Percentiles rank a stretch among this genome's conserved stretches.
Conservation (phyloP, 2,329 filamentous ascomycete genomes). For the Teratosphaeria epicoccoides region DNA sequence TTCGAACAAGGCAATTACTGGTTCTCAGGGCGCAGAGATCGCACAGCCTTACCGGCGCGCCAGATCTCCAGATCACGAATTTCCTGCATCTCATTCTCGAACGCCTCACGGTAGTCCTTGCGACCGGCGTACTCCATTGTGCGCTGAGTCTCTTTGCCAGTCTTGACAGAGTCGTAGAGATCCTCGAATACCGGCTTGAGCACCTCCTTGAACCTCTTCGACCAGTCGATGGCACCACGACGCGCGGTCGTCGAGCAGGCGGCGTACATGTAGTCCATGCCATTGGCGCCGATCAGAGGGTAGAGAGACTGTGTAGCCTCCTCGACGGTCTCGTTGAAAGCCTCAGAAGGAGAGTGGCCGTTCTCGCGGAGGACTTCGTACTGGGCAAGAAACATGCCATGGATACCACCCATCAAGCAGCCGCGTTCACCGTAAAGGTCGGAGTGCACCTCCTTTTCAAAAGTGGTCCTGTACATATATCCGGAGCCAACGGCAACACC, state of each 20-base stretch:
- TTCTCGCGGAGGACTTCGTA: slow-evolving; percentile 99
- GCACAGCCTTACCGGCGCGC: slow-evolving; percentile 95
- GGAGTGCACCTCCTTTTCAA: slow-evolving; percentile 99
- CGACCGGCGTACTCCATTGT: slow-evolving; percentile 96
- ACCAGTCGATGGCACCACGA: slow-evolving; percentile 98
- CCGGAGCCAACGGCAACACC: slow-evolving; percentile 94
- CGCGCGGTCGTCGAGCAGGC: slow-evolving; percentile 98
- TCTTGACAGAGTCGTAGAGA: slow-evolving; percentile 85
- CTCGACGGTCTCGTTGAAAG: slow-evolving; percentile 99
- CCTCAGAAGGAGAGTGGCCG: slow-evolving; percentile 93
- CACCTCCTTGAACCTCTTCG: slow-evolving; percentile 89
- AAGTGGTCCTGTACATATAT: slow-evolving; percentile 99
- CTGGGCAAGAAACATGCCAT: slow-evolving; percentile 99
- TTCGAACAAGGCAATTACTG: slow-evolving; percentile 12
- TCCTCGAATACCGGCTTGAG: slow-evolving; percentile 98
- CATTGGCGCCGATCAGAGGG: slow-evolving; percentile 91
- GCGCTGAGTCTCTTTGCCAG: slow-evolving; percentile 89
- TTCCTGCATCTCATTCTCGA: slow-evolving; percentile 97
- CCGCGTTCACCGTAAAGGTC: slow-evolving; percentile 99
- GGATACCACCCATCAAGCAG: slow-evolving; percentile 99
- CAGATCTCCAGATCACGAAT: slow-evolving; percentile 98
- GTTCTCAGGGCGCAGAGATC: slow-evolving; percentile 36
- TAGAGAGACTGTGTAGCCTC: slow-evolving; percentile 98
- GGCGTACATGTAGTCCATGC: slow-evolving; percentile 99
- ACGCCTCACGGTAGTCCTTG: slow-evolving; percentile 91